These are phyloP conservation scores for Naegleria lovaniensis DNA, from an alignment of 208 protist genomes.

Conservation along the genomic window DNA sequence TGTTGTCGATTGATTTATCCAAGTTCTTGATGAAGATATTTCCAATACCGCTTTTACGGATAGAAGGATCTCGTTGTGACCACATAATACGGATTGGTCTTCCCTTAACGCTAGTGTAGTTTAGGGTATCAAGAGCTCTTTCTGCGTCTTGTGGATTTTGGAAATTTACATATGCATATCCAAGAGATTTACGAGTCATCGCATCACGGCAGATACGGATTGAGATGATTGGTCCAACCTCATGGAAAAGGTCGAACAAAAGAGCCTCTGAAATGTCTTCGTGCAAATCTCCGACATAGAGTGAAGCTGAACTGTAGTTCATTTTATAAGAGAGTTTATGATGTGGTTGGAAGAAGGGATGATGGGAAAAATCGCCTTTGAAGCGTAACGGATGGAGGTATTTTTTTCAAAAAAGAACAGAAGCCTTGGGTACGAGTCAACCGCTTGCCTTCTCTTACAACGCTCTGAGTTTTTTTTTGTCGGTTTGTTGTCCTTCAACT, in stretches of 20 bases:
- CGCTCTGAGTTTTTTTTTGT: no score
- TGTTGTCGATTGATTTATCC: slow-evolving; percentile 88
- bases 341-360: not conserved
- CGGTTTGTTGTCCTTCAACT: no score
- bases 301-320: slow-evolving; percentile 57
- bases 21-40: slow-evolving; percentile 99
- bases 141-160: slow-evolving; percentile 87
- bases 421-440: no score
- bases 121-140: slow-evolving; percentile 93
- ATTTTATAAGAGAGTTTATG: not conserved
- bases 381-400: no score
- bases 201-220: slow-evolving; percentile 96
- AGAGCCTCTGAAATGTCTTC: slow-evolving; percentile 81
- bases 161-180: slow-evolving; percentile 99
- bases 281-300: slow-evolving; percentile 96
- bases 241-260: slow-evolving; percentile 94
- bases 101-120: slow-evolving; percentile 88
- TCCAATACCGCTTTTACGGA: slow-evolving; percentile 85
- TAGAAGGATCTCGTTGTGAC: slow-evolving; percentile 93
- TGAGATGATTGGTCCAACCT: slow-evolving; percentile 92
- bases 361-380: no score
- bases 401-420: no score
- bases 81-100: slow-evolving; percentile 97
- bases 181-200: slow-evolving; percentile 90
- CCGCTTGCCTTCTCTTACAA: no score